These are phyloP conservation scores for Cephaloascus albidus DNA, from an alignment of 805 yeast genomes.

Conservation along the genomic window DNA sequence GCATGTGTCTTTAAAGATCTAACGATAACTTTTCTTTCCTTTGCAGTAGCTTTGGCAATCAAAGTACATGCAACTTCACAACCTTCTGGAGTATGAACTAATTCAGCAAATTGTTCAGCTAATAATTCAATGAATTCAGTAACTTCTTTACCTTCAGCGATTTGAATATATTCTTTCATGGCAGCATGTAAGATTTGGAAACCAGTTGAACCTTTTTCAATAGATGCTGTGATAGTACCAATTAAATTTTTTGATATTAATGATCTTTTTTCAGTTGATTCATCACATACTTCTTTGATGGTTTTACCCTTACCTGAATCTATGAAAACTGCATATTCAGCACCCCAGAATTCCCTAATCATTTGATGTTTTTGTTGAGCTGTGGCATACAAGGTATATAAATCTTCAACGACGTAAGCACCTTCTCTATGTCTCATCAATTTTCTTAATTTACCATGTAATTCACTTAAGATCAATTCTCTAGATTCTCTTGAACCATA, in stretches of 20 bases:
- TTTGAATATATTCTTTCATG: slow-evolving; percentile 77
- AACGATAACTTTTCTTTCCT: slow-evolving; percentile 78
- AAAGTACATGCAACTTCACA: slow-evolving; percentile 80
- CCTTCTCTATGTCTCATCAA: slow-evolving; percentile 97
- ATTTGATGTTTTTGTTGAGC: slow-evolving; percentile 81
- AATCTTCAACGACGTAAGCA: slow-evolving; percentile 94
- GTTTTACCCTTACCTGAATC: slow-evolving; percentile 58
- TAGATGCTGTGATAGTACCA: slow-evolving; percentile 82
- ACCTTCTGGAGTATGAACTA: slow-evolving; percentile 94
- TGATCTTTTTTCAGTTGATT: slow-evolving; percentile 69
- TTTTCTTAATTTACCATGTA: slow-evolving; percentile 86
- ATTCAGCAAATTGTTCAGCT: slow-evolving; percentile 84
- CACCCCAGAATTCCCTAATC: slow-evolving; percentile 95
- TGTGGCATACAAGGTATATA: slow-evolving; percentile 76
- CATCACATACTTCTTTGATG: slow-evolving; percentile 56
- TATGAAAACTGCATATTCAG: slow-evolving; percentile 85
- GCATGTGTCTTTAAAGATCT: slow-evolving; percentile 69
- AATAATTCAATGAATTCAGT: slow-evolving; percentile 76
- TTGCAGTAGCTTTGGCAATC: slow-evolving; percentile 78
- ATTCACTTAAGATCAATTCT: slow-evolving; percentile 65
- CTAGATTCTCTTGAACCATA: slow-evolving; percentile 84
- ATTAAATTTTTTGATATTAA: slow-evolving; percentile 66
- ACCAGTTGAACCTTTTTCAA: slow-evolving; percentile 93
- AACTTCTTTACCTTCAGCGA: slow-evolving; percentile 61
- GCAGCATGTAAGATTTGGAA: slow-evolving; percentile 95